These are phyloP conservation scores for Cercospora canescens DNA, from an alignment of 2,329 filamentous ascomycete genomes.

Conservation along the genomic window DNA sequence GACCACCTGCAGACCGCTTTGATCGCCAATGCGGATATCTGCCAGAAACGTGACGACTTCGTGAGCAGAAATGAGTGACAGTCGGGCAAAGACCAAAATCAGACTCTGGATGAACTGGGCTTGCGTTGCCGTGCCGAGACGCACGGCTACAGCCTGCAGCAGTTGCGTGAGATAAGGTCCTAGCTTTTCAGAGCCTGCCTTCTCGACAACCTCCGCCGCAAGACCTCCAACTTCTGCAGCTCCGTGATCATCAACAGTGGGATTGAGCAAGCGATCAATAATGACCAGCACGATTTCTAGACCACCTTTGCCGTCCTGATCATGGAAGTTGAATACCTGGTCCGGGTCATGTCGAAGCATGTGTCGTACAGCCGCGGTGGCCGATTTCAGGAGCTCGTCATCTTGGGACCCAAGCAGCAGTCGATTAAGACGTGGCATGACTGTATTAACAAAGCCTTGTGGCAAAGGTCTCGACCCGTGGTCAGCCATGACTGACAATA, in stretches of 20 bases:
- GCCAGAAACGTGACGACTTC: constrained; percentile 92
- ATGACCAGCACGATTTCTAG: constrained; percentile 88
- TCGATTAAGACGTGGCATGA: constrained; percentile 82
- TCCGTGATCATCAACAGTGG: constrained; percentile 84
- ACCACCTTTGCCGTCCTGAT: constrained; percentile 75
- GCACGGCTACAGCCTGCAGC: constrained; percentile 81
- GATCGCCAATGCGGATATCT: constrained; percentile 74
- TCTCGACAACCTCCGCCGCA: constrained; percentile 92
- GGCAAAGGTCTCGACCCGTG: constrained; percentile 84
- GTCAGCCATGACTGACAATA: constrained; percentile 78
- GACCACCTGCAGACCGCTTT: constrained; percentile 85
- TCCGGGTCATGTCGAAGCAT: constrained; percentile 87
- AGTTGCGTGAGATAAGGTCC: constrained; percentile 89
- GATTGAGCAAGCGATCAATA: constrained; percentile 84
- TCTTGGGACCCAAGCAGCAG: constrained; percentile 83
- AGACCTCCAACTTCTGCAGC: constrained; percentile 95
- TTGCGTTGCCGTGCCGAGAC: constrained; percentile 78
- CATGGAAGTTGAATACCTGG: constrained; percentile 85
- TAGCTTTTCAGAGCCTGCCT: constrained; percentile 85
- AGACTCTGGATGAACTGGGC: constrained; percentile 93
- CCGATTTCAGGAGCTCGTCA: constrained; percentile 82
- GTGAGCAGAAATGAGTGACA: constrained; percentile 79
- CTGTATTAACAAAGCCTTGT: constrained; percentile 77
- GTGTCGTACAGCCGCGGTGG: constrained; percentile 82
- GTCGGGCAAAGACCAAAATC: constrained; percentile 89